Base-by-base conservation (phyloP, 2,329 filamentous ascomycete species). In the Clathrospora elynae region DNA sequence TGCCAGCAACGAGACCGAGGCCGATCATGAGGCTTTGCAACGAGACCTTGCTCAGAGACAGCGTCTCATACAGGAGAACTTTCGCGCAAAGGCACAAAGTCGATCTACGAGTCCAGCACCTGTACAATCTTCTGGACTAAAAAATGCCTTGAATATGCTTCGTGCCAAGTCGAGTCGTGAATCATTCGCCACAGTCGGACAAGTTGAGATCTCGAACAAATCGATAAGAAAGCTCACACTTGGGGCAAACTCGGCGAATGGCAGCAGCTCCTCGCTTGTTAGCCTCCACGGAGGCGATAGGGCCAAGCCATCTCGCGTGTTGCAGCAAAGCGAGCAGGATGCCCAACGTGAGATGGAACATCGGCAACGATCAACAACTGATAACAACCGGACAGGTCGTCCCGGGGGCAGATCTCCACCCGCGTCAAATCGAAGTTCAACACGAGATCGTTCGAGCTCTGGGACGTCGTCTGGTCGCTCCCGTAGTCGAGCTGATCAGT, bases 11-110 rank as follows among this genome's bases (percentile, higher is more conserved):
- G 77, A 76, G 29, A 78, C 75, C 9, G 72, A 78, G 31, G 73
- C 76, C 18, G 83, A 85, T 37, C 77, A 79, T 4, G 83, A 88
- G 37, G 87, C 88, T 18, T 90, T 91, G 61, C 84, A 85, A 12
- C 82, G 78, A 37, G 85, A 90, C 58, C 77, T 91, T 25, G 87
- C 86, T 2, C 80, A 84, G 51, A 82, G 87, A 11, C 82, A 86
- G 40, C 81, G 81, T 19, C 80, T 85, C 1, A 85, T 91, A 6
- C 83, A 88, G 36, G 86, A 91, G 66, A 85, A 83, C 53, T 73
- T 91, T 30, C 87, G 83, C 6, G 85, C 81, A 0, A 86, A 84
- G 51, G 83, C 82, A 0, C 62, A 88, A 32, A 75, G 66, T 25
- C 62, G 71, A 7, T 72, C 71, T 4, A 67, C 66, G 6, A 71